Conservation (phyloP, 768 basidiomycete genomes). For the Lactarius vividus region DNA sequence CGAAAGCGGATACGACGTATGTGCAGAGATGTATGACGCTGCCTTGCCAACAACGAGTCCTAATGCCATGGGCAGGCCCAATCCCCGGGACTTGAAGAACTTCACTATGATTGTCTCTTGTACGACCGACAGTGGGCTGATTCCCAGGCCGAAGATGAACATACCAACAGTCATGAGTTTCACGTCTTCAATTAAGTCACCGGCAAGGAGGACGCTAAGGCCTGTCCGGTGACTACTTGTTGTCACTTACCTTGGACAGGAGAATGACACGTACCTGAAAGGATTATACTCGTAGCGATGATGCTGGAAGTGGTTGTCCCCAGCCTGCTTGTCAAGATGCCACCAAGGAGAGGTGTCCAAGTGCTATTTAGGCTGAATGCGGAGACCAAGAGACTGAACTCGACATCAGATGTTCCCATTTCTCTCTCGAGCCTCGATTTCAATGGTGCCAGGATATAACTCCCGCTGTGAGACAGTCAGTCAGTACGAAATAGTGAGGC, state of each 20-base stretch:
- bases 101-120: constrained; percentile 85
- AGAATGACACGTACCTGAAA: constrained; percentile 44
- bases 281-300: constrained; percentile 69
- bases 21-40: constrained; percentile 71
- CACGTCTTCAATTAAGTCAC: constrained; percentile 59
- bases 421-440: constrained; percentile 69
- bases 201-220: constrained; percentile 62
- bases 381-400: constrained; percentile 75
- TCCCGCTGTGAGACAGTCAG: constrained; percentile 44
- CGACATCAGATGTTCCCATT: constrained; percentile 70
- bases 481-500: constrained; percentile 13
- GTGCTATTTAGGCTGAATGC: constrained; percentile 73
- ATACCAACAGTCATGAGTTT: constrained; percentile 71
- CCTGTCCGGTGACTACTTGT: constrained; percentile 38
- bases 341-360: constrained; percentile 77
- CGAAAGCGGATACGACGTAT: constrained; percentile 74
- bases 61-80: constrained; percentile 77
- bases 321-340: constrained; percentile 63
- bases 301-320: constrained; percentile 73
- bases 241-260: constrained; percentile 15
- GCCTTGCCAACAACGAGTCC: constrained; percentile 81
- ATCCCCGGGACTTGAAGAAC: constrained; percentile 72
- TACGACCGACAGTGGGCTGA: constrained; percentile 77
- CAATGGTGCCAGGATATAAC: constrained; percentile 74
- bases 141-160: constrained; percentile 76